Conservation (phyloP, 331 rosid species). For the Malus hybrid region DNA sequence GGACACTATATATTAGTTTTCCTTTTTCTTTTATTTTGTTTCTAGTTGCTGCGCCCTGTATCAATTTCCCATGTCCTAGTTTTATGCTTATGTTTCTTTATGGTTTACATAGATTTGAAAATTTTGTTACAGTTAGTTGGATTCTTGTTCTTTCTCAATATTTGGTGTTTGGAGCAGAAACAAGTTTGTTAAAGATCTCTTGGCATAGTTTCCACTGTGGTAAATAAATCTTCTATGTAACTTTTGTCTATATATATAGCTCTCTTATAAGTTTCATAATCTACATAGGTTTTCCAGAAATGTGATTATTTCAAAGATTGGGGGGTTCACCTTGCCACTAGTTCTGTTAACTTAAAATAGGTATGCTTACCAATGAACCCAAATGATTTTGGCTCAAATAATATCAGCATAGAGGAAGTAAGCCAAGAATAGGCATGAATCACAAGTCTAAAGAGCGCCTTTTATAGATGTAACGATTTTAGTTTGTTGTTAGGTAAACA, state of each 20-base stretch:
- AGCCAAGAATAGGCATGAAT: no score
- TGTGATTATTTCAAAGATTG: neutral
- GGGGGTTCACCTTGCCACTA: no score
- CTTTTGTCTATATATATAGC: neutral
- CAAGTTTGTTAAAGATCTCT: neutral
- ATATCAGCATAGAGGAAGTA: no score
- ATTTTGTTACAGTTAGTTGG: neutral
- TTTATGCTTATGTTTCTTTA: neutral
- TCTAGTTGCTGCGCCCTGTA: no score
- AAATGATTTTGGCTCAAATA: no score
- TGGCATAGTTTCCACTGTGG: neutral
- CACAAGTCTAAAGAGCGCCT: no score
- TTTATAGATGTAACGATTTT: no score
- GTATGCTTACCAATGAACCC: no score
- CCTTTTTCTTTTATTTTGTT: neutral
- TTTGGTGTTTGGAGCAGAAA: neutral
- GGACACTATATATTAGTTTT: no score
- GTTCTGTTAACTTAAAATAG: no score
- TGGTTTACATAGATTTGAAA: neutral
- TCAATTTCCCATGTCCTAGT: no score
- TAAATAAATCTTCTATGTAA: neutral
- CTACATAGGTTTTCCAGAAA: neutral
- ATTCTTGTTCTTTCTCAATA: neutral
- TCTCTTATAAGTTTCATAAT: neutral
- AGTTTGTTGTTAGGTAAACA: no score